Base-by-base conservation (phyloP, 2,329 filamentous ascomycete species). In the Paecilomyces niveus region DNA sequence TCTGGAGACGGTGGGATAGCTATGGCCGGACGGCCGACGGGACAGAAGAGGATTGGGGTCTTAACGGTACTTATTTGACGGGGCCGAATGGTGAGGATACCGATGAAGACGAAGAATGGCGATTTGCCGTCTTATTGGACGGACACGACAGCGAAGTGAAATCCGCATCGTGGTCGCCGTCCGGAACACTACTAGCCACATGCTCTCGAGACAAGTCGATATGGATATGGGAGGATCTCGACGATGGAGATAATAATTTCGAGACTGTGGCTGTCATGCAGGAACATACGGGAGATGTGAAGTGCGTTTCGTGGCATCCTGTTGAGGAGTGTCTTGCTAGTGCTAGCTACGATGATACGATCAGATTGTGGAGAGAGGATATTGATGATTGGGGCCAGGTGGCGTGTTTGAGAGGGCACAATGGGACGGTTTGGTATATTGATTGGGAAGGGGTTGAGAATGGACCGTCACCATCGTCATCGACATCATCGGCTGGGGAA, bases 71-170 rank as follows among this genome's bases (percentile, higher is more conserved):
- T 29, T 29, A 2, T 29, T 29, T 4, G 2, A 29, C 4, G 7
- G 50, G 3, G 62, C 63, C n/a, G 13, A 80, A 83, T n/a, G 58
- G 74, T 59, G 75, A 76, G 11, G 78, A 79, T 2, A 79, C 81
- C 11, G 83, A 85, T 3, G 86, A 85, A 3, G 84, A 88, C 0
- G 89, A 92, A 56, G 92, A 96, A 61, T 99, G 94, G 90, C 88
- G 92, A 55, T 95, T 97, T 68, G 89, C 89, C 0, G 87, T 97
- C 7, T 89, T 97, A 1, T 82, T 99, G 0, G 94, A 97, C 68
- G 94, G 94, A 0, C 94, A 97, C 72, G 94, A 97, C 69, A 91
- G 89, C 24, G 94, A 99, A 76, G 89, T 99, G 74, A 99, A 99
- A 75, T 86, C 83, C 31, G 85, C 96, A 11, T 84, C 89, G 21